Evolutionary conservation across 2,329 filamentous ascomycete species (phyloP).

Genomic region (Alternaria atra): DNA sequence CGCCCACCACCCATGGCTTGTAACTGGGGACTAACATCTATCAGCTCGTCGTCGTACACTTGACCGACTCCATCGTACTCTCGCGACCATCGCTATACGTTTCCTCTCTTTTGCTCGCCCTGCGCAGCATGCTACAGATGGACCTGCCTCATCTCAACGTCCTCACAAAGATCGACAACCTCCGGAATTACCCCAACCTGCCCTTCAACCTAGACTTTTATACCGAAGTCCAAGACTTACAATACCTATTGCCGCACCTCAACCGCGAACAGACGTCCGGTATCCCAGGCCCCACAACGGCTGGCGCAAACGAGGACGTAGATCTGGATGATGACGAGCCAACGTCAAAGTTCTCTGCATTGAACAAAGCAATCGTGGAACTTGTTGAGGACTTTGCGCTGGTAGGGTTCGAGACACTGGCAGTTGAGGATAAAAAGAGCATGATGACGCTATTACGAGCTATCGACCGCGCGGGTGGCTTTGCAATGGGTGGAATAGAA

Average conservation of each 20-base stretch:
- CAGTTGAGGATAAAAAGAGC: conserved; percentile 94
- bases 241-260: conserved; percentile 81
- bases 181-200: conserved; percentile 82
- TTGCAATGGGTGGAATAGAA: conserved; percentile 89
- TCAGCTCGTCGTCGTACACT: conserved; percentile 90
- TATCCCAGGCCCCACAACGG: conserved; percentile 42
- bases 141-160: conserved; percentile 96
- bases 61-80: conserved; percentile 92
- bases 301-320: conserved; percentile 52
- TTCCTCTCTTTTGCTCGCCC: conserved; percentile 88
- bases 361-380: conserved; percentile 87
- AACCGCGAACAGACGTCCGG: conserved; percentile 71
- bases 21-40: conserved; percentile 33
- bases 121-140: conserved; percentile 98
- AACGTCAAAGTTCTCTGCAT: conserved; percentile 74
- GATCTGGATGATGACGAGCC: conserved; percentile 53
- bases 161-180: conserved; percentile 96
- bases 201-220: conserved; percentile 98
- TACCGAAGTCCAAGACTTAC: conserved; percentile 93
- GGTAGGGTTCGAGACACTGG: conserved; percentile 90
- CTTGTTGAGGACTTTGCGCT: conserved; percentile 90
- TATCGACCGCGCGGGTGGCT: conserved; percentile 91
- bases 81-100: conserved; percentile 95
- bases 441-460: conserved; percentile 92
- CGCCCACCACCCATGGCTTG: conserved; percentile 38